These are phyloP conservation scores for Entophlyctis luteolus DNA, from an alignment of 192 early-diverging fungal species.

Conservation along the genomic window DNA sequence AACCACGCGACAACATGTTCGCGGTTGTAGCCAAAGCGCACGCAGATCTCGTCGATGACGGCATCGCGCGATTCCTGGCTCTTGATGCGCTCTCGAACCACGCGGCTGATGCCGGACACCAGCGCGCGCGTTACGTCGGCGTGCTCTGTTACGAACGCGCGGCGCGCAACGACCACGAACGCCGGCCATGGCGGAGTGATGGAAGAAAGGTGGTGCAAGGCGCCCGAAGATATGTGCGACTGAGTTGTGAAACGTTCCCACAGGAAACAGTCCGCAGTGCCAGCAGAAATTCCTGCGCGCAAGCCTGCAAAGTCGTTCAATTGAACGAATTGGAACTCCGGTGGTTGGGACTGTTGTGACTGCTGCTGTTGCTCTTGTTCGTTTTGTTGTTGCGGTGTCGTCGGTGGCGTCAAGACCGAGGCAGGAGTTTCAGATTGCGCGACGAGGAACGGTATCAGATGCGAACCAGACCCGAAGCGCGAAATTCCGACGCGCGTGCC, in stretches of 20 bases:
- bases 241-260: conserved; percentile 94
- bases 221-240: conserved; percentile 62
- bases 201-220: conserved; percentile 66
- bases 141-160: conserved; percentile 28
- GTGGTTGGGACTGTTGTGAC: no score
- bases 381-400: not conserved
- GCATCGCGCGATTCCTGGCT: conserved; percentile 23
- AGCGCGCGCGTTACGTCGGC: conserved; percentile 9
- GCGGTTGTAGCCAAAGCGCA: conserved; percentile 48
- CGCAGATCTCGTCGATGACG: conserved; percentile 30
- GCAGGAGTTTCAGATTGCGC: conserved; percentile 44
- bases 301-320: conserved; percentile 73
- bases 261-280: conserved; percentile 71
- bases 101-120: conserved; percentile 44
- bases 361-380: no score
- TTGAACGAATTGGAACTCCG: conserved; percentile 59
- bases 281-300: conserved; percentile 61
- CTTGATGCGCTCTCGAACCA: conserved; percentile 38
- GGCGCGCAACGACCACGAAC: conserved; percentile 69
- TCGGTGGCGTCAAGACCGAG: conserved; percentile 31
- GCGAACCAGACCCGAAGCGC: conserved; percentile 74
- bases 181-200: conserved; percentile 89
- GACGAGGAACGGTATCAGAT: conserved; percentile 52
- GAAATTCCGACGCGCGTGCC: conserved; percentile 24
- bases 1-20: conserved; percentile 68